phyloP scores from a whole-genome alignment of 441 rosid genomes.

The Francoa sonchifolia region DNA sequence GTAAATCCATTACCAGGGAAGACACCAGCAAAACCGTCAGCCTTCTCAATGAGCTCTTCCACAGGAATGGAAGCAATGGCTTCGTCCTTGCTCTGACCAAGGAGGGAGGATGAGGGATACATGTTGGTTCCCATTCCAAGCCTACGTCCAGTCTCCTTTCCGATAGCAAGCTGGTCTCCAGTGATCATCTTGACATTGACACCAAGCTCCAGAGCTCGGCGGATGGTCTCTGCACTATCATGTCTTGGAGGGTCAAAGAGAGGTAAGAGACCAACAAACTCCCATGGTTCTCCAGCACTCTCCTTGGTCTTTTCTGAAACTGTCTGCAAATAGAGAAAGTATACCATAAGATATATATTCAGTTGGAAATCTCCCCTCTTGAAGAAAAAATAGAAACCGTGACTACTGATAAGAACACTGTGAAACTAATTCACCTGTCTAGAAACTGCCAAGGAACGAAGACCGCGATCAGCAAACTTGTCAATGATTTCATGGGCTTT shows the following conservation, averaged over 20 bases:
- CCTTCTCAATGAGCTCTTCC: too few relatives aligned
- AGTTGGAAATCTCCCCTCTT: background rate
- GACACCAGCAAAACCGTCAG: slow-evolving; percentile 57
- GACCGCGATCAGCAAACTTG: slow-evolving; percentile 45
- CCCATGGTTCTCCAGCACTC: slow-evolving; percentile 43
- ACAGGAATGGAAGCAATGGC: slow-evolving; percentile 26
- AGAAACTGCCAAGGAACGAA: slow-evolving; percentile 62
- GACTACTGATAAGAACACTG: background rate
- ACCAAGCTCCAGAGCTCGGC: slow-evolving; percentile 37
- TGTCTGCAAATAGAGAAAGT: slow-evolving; percentile 13
- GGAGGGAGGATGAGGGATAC: slow-evolving; percentile 55
- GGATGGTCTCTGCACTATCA: too few relatives aligned
- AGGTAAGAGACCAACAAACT: slow-evolving; percentile 40
- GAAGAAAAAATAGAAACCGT: background rate
- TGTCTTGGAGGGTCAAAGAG: slow-evolving; percentile 38
- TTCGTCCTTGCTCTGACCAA: slow-evolving; percentile 29
- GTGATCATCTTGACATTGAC: slow-evolving; percentile 46
- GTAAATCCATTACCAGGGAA: slow-evolving; percentile 26
- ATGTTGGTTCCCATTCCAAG: too few relatives aligned
- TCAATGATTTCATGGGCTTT: slow-evolving; percentile 58
- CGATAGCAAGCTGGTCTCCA: slow-evolving; percentile 52
- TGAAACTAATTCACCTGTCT: slow-evolving; percentile 20
- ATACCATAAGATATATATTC: background rate
- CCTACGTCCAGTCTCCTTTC: slow-evolving; percentile 43
- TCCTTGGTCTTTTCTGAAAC: slow-evolving; percentile 36